phyloP scores from a whole-genome alignment of 164 flowering plant species.

The Litsea cubeba region DNA sequence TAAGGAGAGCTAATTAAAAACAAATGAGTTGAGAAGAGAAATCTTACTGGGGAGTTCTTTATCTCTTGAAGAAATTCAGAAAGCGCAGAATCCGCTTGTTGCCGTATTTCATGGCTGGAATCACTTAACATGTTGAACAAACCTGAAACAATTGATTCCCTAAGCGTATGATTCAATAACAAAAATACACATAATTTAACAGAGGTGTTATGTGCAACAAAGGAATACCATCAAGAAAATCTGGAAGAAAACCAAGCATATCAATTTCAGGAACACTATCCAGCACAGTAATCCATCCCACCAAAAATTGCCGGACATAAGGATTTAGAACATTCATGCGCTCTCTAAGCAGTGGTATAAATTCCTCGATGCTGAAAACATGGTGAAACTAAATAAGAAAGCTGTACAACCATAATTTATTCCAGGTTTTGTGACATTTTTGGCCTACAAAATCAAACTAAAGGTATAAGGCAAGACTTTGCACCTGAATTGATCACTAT shows the following conservation, averaged over 20 bases:
- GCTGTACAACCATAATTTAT: neutral
- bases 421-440: neutral
- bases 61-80: slow-evolving; percentile 98
- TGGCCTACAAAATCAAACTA: slow-evolving; percentile 3
- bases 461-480: slow-evolving; percentile 7
- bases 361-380: slow-evolving; percentile 86
- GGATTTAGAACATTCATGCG: slow-evolving; percentile 94
- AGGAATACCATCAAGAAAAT: slow-evolving; percentile 92
- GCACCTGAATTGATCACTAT: slow-evolving; percentile 97
- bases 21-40: neutral
- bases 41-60: slow-evolving; percentile 91
- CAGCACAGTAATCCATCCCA: slow-evolving; percentile 97
- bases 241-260: slow-evolving; percentile 99
- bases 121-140: slow-evolving; percentile 96
- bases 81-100: slow-evolving; percentile 98
- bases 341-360: slow-evolving; percentile 90
- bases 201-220: slow-evolving; percentile 2
- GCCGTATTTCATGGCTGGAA: slow-evolving; percentile 92
- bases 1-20: too few relatives aligned
- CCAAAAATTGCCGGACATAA: slow-evolving; percentile 94
- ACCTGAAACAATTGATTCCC: slow-evolving; percentile 39
- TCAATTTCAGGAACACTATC: slow-evolving; percentile 98
- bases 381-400: neutral
- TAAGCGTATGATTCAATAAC: neutral
- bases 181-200: neutral